Evolutionary conservation across 768 basidiomycete species (phyloP), one percentile per base, ranked within the genome.

Genomic region (Tylopilus balloui): DNA sequence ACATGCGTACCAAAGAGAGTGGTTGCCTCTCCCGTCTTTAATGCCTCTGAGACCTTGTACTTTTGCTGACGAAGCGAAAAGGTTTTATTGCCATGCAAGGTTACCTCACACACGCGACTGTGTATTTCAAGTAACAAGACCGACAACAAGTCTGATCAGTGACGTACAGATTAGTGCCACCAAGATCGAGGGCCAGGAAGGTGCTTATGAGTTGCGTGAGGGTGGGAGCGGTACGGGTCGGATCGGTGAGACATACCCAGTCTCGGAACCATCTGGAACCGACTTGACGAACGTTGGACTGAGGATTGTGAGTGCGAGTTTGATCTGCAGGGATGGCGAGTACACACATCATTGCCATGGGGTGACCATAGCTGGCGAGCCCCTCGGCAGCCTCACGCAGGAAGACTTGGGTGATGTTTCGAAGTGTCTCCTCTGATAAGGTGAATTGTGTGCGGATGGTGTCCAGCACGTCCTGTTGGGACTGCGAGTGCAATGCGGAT

Each of bases 251-350:
- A 66, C 80, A 61, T 69, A 92, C 92, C 96, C 96, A 50, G 81
- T 87, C 70, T 99, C 96, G 42, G 84, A 81, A 39, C 96, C 96
- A 67, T 96, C 79, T 38, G 96, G 96, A 21, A 96, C 91, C 43
- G 86, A 86, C n/a, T 88, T 92, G 36, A 98, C 91, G 69, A 91
- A 99, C 10, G 92, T 88, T 6, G 96, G 96, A 56, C 91, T 93
- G 58, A 42, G 23, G 8, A 4, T 2, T 13, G 37, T 45, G 15
- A 45, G 41, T 17, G 42, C 21, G 9, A 14, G 45, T 10, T 46
- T 32, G 17, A 37, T 45, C 32, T 19, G 38, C 1, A 11, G 10
- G 1, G 27, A 23, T 19, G 45, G n/a, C 6, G 25, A 35, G 38
- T 15, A 27, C 81, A 48, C 56, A 88, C 84, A 97, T 92, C 90